Percentiles rank a stretch among this genome's conserved stretches.
Conservation (phyloP, 306 rosid genomes). For the Parietaria judaica region DNA sequence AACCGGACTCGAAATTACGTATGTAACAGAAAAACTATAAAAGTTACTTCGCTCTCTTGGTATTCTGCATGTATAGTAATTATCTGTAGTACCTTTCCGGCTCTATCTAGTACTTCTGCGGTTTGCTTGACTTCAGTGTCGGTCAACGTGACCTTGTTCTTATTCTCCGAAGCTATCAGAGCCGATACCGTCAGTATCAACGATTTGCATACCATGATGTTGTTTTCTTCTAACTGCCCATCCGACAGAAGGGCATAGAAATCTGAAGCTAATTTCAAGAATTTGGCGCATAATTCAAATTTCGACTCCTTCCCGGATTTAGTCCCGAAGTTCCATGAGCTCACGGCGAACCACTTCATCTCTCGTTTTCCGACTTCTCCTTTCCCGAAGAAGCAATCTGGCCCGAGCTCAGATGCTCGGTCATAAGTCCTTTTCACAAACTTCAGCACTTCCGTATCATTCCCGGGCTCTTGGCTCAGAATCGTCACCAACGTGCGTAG, state of each 20-base stretch:
- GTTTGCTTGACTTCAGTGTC: conserved; percentile 70
- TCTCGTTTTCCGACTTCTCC: conserved; percentile 85
- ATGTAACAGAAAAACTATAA: no score
- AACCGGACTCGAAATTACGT: no score
- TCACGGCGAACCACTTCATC: conserved; percentile 80
- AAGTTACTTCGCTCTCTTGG: no score
- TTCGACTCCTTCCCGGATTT: conserved; percentile 56
- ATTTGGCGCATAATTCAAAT: conserved; percentile 60
- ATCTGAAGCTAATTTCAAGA: conserved; percentile 63
- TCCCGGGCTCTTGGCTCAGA: conserved; percentile 57
- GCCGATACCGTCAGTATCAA: conserved; percentile 63
- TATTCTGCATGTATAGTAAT: no score
- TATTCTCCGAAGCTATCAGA: conserved; percentile 60
- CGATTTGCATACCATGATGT: conserved; percentile 54
- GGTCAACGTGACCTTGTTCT: conserved; percentile 48
- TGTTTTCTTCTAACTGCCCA: conserved; percentile 44
- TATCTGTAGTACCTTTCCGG: conserved; percentile 61
- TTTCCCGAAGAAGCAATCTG: conserved; percentile 67
- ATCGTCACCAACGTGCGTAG: conserved; percentile 77
- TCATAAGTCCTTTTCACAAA: conserved; percentile 47
- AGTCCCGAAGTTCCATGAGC: conserved; percentile 83
- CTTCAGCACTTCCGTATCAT: conserved; percentile 54
- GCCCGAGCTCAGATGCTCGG: conserved; percentile 59
- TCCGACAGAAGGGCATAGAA: conserved; percentile 40
- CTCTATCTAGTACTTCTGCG: conserved; percentile 56